Base-by-base conservation (phyloP, 2,329 filamentous ascomycete species). In the Aquanectria penicillioides region DNA sequence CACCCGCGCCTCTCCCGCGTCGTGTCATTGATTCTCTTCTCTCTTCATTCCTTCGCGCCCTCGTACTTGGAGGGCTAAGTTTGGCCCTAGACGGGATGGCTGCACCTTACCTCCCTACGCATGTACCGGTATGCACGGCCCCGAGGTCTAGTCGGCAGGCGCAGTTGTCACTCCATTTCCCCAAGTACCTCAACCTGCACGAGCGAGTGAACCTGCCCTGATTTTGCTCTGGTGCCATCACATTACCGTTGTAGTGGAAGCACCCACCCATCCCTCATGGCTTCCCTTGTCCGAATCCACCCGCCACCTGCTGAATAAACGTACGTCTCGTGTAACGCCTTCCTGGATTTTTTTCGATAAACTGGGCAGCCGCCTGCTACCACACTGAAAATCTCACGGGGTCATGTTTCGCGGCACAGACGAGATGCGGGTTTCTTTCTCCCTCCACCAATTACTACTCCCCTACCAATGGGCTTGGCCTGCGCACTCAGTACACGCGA, bases 241-340 rank as follows among this genome's bases (percentile, higher is more conserved):
- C 54, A 47, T 46, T 43, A 52, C 48, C 55, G 48, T 52, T 53
- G 34, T 47, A 57, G 25, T 40, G 47, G 41, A 38, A 40, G 33
- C 18, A 40, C 25, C 25, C 38, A 22, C 46, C 36, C 17, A 38
- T 48, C 11, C 18, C 11, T 38, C 34, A n/a, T 38, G 34, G 22
- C 36, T 31, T 23, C 26, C 13, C 29, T 48, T 38, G 29, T 28
- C 54, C 54, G 54, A 57, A 23, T 46, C 54, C 54, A 46, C 47
- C 54, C 54, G 54, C 17, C 22, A 28, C 46, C 20, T 34, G 18
- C 20, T 33, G 40, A 25, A 37, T 18, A 40, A 28, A 44, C 50
- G 22, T 40, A 52, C 15, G 33, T 17, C n/a, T 18, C 9, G n/a
- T 18, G 33, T 7, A 36, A 17, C 11, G 26, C 17, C 33, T 9